Evolutionary conservation across 352 stramenopile genomes (phyloP).

Genomic region (Lagenidium giganteum): DNA sequence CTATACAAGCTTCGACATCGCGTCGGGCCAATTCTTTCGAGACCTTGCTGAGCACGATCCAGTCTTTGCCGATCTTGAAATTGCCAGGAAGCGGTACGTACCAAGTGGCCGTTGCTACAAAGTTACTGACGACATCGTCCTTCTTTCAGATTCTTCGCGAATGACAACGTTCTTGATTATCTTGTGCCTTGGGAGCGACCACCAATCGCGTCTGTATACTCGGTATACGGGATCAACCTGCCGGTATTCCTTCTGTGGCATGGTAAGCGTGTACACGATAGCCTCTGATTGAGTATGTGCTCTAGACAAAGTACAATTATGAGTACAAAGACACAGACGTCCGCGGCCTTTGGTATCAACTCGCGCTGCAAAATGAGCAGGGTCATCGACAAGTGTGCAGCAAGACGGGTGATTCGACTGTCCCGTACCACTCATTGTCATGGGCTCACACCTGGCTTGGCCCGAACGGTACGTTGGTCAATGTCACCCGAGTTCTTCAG

Average conservation of each 20-base stretch:
- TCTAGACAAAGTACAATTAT: conserved; percentile 58
- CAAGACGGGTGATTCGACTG: conserved; percentile 58
- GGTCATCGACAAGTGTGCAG: conserved; percentile 31
- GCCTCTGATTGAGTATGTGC: neutral
- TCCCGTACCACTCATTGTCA: conserved; percentile 61
- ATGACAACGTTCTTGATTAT: conserved; percentile 48
- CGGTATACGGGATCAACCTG: conserved; percentile 59
- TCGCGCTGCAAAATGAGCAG: conserved; percentile 38
- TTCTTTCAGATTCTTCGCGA: conserved; percentile 47
- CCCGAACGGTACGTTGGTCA: conserved; percentile 26
- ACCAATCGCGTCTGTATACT: conserved; percentile 62
- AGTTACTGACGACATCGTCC: too few relatives aligned
- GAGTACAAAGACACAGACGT: conserved; percentile 46
- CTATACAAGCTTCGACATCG: conserved; percentile 57
- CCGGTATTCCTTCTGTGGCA: conserved; percentile 27
- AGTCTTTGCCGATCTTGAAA: conserved; percentile 41
- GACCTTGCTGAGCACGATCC: conserved; percentile 46
- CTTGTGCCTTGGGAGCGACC: conserved; percentile 46
- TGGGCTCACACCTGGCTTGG: conserved; percentile 65
- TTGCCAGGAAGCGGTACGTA: conserved; percentile 25
- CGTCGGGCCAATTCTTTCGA: conserved; percentile 49
- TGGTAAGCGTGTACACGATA: neutral
- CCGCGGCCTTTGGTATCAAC: conserved; percentile 39
- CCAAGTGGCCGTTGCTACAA: too few relatives aligned
- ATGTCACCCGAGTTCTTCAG: conserved; percentile 53